Evolutionary conservation across 176 grass and related monocot species (phyloP).

Genomic region (Musa schizocarpa): DNA sequence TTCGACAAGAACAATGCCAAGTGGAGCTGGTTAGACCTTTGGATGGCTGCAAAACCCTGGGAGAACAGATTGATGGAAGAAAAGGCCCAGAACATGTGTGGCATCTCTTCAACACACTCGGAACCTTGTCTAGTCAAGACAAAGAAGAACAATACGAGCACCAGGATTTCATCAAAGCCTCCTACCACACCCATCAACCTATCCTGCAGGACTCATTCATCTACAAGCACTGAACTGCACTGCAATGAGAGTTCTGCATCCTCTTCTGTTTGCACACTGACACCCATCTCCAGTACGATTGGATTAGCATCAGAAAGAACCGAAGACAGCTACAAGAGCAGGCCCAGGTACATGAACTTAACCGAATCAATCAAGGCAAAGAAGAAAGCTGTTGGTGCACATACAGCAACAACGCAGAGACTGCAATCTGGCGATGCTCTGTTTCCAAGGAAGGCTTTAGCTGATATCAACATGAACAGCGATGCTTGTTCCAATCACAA

Average conservation of each 20-base stretch:
- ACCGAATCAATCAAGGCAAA: slow-evolving; percentile 78
- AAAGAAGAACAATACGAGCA: slow-evolving; percentile 61
- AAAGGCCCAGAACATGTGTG: slow-evolving; percentile 13
- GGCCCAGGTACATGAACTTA: slow-evolving; percentile 59
- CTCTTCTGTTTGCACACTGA: slow-evolving; percentile 37
- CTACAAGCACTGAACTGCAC: slow-evolving; percentile 34
- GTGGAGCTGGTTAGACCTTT: slow-evolving; percentile 14
- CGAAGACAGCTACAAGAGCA: slow-evolving; percentile 20
- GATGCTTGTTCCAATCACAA: slow-evolving; percentile 35
- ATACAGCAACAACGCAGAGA: background rate
- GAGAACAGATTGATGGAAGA: slow-evolving; percentile 16
- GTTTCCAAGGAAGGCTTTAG: slow-evolving; percentile 32
- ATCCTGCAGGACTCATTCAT: slow-evolving; percentile 29
- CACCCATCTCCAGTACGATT: background rate
- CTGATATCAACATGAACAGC: slow-evolving; percentile 36
- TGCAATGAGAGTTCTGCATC: slow-evolving; percentile 50
- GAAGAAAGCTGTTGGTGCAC: slow-evolving; percentile 15
- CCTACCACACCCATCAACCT: slow-evolving; percentile 14
- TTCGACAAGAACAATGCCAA: background rate
- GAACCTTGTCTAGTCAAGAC: slow-evolving; percentile 47
- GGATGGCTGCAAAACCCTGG: slow-evolving; percentile 19
- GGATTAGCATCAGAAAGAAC: slow-evolving; percentile 9
- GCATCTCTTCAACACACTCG: slow-evolving; percentile 26
- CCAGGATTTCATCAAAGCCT: slow-evolving; percentile 55
- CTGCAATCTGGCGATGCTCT: background rate